Percentiles rank a stretch among this genome's conserved stretches.
Evolutionary conservation across 148 eudicot genomes (phyloP).

Genomic region (Vaccinium myrtillus): DNA sequence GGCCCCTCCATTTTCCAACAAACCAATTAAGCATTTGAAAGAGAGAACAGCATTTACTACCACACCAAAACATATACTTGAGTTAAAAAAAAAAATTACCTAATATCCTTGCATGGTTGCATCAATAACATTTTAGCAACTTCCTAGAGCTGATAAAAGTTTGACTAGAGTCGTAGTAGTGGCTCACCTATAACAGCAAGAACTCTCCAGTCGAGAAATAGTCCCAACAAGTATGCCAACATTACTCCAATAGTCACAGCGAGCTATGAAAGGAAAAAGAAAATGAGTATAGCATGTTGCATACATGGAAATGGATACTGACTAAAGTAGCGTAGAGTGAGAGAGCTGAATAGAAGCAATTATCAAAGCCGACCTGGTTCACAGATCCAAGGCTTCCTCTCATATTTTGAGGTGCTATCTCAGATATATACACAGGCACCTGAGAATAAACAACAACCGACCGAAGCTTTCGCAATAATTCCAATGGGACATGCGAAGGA

Average conservation of each 20-base stretch:
- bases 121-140: background rate
- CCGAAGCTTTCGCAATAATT: too few relatives aligned
- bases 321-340: background rate
- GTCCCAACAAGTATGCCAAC: constrained; percentile 74
- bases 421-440: constrained; percentile 96
- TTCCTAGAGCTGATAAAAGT: background rate
- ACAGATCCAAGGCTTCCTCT: constrained; percentile 91
- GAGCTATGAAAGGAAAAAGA: constrained; percentile 43
- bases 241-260: constrained; percentile 81
- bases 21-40: background rate
- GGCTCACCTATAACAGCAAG: constrained; percentile 76
- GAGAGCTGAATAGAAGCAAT: background rate
- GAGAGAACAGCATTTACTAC: background rate
- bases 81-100: background rate
- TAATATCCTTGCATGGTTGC: background rate
- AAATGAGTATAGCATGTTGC: background rate
- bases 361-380: constrained; percentile 61
- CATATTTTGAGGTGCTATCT: constrained; percentile 84
- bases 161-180: background rate
- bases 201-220: constrained; percentile 72
- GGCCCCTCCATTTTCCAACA: background rate
- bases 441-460: constrained; percentile 20
- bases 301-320: too few relatives aligned
- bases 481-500: too few relatives aligned
- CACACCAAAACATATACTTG: background rate